phyloP scores from a whole-genome alignment of 129 eudicot species.

The Arctium minus region DNA sequence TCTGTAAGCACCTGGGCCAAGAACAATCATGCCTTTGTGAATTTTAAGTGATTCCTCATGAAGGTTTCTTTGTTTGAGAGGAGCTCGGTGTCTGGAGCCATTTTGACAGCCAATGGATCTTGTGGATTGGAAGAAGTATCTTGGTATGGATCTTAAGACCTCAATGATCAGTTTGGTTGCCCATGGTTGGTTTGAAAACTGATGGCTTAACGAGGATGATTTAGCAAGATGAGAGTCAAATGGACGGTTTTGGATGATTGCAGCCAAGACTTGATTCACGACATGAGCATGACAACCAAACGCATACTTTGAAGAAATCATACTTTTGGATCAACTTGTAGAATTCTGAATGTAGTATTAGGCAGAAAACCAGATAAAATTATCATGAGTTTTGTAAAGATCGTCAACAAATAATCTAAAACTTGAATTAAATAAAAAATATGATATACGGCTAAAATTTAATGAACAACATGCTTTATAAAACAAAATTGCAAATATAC shows the following conservation, averaged over 20 bases:
- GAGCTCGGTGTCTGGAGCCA: constrained; percentile 68
- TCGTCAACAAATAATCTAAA: neutral
- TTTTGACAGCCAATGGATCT: constrained; percentile 74
- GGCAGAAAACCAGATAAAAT: neutral
- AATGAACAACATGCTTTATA: no score
- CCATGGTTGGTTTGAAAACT: constrained; percentile 18
- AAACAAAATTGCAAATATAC: no score
- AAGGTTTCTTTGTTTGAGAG: constrained; percentile 68
- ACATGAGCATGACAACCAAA: constrained; percentile 19
- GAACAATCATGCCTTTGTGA: constrained; percentile 40
- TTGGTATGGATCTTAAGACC: constrained; percentile 59
- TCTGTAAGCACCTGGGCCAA: constrained; percentile 80
- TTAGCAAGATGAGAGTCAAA: constrained; percentile 29
- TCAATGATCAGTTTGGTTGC: constrained; percentile 44
- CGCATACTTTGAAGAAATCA: constrained; percentile 30
- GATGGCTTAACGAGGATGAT: neutral
- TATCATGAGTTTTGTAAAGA: neutral
- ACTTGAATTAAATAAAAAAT: neutral
- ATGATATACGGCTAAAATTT: no score
- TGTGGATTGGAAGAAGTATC: constrained; percentile 64
- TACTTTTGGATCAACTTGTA: neutral
- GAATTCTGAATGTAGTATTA: neutral
- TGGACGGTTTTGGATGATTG: constrained; percentile 55
- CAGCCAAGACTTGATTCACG: constrained; percentile 53
- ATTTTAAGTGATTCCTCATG: constrained; percentile 37